Evolutionary conservation across 2,329 filamentous ascomycete genomes (phyloP).

Genomic region (Fusarium citri): DNA sequence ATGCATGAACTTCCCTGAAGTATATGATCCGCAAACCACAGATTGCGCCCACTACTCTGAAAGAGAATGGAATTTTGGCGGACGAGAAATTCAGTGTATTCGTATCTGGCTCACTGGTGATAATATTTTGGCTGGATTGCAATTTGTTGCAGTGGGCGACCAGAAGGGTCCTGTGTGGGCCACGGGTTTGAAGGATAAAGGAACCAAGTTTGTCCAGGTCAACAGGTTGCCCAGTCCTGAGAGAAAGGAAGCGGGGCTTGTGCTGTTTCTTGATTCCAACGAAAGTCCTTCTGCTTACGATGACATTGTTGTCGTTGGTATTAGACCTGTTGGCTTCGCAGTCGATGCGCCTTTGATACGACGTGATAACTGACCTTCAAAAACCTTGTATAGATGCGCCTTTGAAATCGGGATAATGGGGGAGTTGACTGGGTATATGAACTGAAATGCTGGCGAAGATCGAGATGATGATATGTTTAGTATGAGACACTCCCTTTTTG

Average conservation of each 20-base stretch:
- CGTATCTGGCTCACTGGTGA: neutral
- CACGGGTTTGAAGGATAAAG: neutral
- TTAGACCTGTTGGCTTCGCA: neutral
- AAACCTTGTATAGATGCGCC: too few species aligned
- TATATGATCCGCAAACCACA: neutral
- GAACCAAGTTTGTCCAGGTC: neutral
- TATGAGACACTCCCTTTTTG: neutral
- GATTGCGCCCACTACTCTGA: neutral
- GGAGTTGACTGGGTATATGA: too few species aligned
- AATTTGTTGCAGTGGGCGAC: neutral
- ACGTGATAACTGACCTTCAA: too few species aligned
- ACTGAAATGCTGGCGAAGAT: too few species aligned
- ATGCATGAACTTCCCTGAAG: fast-evolving
- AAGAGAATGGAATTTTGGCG: neutral
- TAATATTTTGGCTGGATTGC: neutral
- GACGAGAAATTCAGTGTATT: neutral
- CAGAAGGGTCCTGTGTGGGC: neutral
- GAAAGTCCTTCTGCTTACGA: neutral
- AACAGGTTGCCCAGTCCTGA: neutral
- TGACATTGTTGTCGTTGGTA: neutral
- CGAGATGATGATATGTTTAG: neutral
- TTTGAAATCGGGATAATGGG: too few species aligned
- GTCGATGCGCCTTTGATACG: too few species aligned
- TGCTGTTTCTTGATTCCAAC: neutral
- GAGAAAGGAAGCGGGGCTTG: neutral